Evolutionary conservation across 148 eudicot genomes (phyloP).

Genomic region (Rhododendron mucronatum): DNA sequence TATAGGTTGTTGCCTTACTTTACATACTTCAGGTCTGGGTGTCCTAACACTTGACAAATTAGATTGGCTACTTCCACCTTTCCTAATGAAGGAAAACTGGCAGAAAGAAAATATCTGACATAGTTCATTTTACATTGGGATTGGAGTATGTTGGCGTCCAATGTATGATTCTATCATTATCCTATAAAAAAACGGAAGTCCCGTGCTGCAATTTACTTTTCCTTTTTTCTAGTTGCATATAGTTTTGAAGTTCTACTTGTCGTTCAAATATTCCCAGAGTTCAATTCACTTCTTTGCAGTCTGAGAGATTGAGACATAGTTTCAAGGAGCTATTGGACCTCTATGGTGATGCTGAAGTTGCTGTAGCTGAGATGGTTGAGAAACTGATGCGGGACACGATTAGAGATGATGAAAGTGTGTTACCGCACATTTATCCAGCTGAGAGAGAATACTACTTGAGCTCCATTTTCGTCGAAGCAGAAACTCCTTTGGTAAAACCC

Average conservation of each 20-base stretch:
- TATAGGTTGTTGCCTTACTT: background rate
- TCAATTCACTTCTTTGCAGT: conserved; percentile 31
- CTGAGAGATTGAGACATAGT: conserved; percentile 42
- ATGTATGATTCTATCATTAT: background rate
- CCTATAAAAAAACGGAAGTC: background rate
- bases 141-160: background rate
- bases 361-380: conserved; percentile 40
- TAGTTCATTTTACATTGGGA: background rate
- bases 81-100: background rate
- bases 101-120: background rate
- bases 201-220: background rate
- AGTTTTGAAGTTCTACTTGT: background rate
- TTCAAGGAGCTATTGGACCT: conserved; percentile 39
- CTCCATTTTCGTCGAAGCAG: conserved; percentile 59
- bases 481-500: conserved; percentile 41
- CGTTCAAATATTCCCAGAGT: background rate
- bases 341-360: conserved; percentile 30
- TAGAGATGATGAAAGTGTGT: conserved; percentile 45
- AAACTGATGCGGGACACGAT: conserved; percentile 60
- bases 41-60: background rate
- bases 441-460: conserved; percentile 55
- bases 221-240: background rate
- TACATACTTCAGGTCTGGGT: background rate
- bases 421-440: conserved; percentile 45
- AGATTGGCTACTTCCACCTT: background rate